phyloP scores from a whole-genome alignment of 805 yeast genomes.

The Priceomyces haplophilus region DNA sequence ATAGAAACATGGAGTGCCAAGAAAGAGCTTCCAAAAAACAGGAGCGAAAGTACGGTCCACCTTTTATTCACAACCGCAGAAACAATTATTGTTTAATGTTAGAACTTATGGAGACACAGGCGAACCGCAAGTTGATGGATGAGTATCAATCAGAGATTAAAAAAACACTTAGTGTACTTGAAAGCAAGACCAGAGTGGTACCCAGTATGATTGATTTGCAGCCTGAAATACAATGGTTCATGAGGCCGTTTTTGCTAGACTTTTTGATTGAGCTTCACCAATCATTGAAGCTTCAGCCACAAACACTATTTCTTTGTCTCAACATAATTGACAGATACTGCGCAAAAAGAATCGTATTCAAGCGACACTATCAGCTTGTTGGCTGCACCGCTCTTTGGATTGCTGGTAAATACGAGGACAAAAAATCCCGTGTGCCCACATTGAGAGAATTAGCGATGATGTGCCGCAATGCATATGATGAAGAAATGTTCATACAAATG shows the following conservation, averaged over 20 bases:
- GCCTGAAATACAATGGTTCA: constrained; percentile 48
- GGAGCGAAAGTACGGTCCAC: constrained; percentile 19
- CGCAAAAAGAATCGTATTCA: constrained; percentile 44
- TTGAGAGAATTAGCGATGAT: constrained; percentile 50
- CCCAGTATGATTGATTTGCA: constrained; percentile 50
- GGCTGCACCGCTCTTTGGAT: constrained; percentile 49
- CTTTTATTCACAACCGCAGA: constrained; percentile 28
- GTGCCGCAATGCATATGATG: constrained; percentile 60
- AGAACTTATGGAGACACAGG: constrained; percentile 46
- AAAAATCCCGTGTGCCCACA: constrained; percentile 56
- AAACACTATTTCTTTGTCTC: constrained; percentile 41
- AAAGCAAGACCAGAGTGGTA: constrained; percentile 40
- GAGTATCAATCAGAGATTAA: constrained; percentile 44
- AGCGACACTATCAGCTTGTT: constrained; percentile 46
- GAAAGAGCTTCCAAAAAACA: neutral
- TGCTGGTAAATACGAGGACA: constrained; percentile 55
- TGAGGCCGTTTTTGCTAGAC: constrained; percentile 45
- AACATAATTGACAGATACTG: constrained; percentile 47
- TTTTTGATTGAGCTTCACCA: constrained; percentile 43
- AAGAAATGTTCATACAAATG: constrained; percentile 49
- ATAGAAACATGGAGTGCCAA: neutral
- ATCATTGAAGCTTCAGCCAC: constrained; percentile 40
- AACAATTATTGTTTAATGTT: constrained; percentile 40
- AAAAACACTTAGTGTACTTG: constrained; percentile 38
- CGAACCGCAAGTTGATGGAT: constrained; percentile 38